Base-by-base conservation (phyloP, 768 basidiomycete genomes). In the Russula sp. region DNA sequence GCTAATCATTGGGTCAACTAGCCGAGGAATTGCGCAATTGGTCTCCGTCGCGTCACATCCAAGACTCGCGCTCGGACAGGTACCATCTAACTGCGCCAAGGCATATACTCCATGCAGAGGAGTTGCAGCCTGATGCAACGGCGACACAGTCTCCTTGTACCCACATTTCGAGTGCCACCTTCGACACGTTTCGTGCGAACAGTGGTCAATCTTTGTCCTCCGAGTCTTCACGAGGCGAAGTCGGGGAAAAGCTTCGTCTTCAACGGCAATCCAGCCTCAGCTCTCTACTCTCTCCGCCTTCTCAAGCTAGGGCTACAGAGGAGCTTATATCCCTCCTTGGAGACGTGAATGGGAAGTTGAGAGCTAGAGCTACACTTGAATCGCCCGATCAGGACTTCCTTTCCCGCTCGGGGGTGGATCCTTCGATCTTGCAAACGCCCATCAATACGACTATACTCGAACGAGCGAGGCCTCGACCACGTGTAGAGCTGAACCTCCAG, bases 401-500 rank as follows among this genome's bases (percentile, higher is more conserved):
- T 42, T 58, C 51, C 18, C 27, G 9, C 42, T 18, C 13, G n/a
- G 44, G 8, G 16, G 31, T 9, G 7, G 48, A 49, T 22, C 31
- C 39, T 2, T 11, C 47, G 18, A 32, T 3, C 39, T n/a, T 31
- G 53, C 59, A 63, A 57, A 61, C 40, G 6, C 56, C 51, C 4
- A 70, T 74, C 39, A 65, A 71, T 13, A 77, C 84, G 22, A 72
- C 75, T 1, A 37, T 37, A 42, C 75, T 92, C 44, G 91, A 91
- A 72, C 88, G 89, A 69, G 86, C 89, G 5, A 86, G 84, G 68
- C 70, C 83, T 14, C 83, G 81, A 27, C 84, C 91, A 8, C 85
- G 91, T 57, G 88, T 95, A 1, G 88, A 89, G 71, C 77, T 95
- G 11, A 91, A 95, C 68, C 84, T 96, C 45, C 74, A 84, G n/a